A percentile compares a stretch with the other conserved stretches of the same genome.
phyloP scores from a whole-genome alignment of 1,284 basidiomycete species.

The Wolfiporia cocos region DNA sequence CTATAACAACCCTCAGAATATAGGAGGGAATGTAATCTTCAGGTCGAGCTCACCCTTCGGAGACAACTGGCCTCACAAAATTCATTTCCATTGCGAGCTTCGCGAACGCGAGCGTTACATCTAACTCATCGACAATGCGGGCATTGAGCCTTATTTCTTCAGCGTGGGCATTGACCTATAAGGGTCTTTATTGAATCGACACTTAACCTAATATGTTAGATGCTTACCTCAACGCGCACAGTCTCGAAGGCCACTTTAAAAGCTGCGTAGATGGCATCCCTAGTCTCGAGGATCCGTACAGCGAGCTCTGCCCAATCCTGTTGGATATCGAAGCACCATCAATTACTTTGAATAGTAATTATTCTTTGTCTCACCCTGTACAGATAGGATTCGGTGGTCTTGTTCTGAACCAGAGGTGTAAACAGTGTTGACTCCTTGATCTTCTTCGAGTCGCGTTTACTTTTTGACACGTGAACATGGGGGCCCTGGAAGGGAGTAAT shows the following conservation, averaged over 20 bases:
- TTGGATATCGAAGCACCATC: too few relatives aligned
- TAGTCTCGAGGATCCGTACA: slow-evolving; percentile 52
- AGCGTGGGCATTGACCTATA: slow-evolving; percentile 62
- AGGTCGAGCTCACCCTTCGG: slow-evolving; percentile 70
- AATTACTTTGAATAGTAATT: slow-evolving; percentile 1
- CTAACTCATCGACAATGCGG: slow-evolving; percentile 82
- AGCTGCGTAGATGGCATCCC: slow-evolving; percentile 43
- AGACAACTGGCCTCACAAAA: slow-evolving; percentile 70
- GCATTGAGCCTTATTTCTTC: slow-evolving; percentile 67
- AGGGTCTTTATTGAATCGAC: too few relatives aligned
- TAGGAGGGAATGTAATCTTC: slow-evolving; percentile 20
- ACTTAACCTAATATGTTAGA: too few relatives aligned
- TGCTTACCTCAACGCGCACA: slow-evolving; percentile 58
- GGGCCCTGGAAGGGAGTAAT: slow-evolving; percentile 63
- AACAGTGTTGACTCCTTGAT: slow-evolving; percentile 46
- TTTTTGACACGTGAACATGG: slow-evolving; percentile 64
- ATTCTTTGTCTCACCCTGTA: slow-evolving; percentile 42
- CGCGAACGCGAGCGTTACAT: slow-evolving; percentile 81
- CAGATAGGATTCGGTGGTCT: slow-evolving; percentile 66
- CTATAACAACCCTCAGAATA: slow-evolving; percentile 22
- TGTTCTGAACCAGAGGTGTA: slow-evolving; percentile 51
- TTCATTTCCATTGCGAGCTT: slow-evolving; percentile 76
- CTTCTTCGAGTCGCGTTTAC: slow-evolving; percentile 50
- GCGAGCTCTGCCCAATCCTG: slow-evolving; percentile 80
- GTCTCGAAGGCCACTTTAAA: slow-evolving; percentile 71